Percentiles rank a stretch among this genome's conserved stretches.
phyloP scores from a whole-genome alignment of 2,329 filamentous ascomycete species.

The Penicillium sp. region DNA sequence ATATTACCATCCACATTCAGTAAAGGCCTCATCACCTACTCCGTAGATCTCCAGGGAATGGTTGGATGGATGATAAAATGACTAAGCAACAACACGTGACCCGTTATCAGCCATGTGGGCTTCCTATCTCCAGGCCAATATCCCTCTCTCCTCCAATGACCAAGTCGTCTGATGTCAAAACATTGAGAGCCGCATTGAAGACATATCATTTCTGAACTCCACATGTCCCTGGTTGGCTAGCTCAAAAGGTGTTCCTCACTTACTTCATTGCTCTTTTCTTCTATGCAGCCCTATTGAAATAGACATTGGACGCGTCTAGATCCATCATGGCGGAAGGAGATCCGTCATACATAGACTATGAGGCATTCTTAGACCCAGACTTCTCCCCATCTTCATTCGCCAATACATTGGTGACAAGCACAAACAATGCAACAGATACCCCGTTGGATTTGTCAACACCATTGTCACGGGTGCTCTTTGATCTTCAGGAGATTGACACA shows the following conservation, averaged over 20 bases:
- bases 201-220: background rate
- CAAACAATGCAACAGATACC: slow-evolving; percentile 87
- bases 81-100: slow-evolving; percentile 8
- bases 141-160: slow-evolving; percentile 5
- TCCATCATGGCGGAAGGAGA: slow-evolving; percentile 39
- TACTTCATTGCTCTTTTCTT: background rate
- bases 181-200: slow-evolving; percentile 3
- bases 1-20: background rate
- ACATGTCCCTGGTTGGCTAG: background rate
- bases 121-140: slow-evolving; percentile 10
- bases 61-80: background rate
- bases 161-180: background rate
- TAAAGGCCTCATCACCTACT: background rate
- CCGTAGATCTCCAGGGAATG: background rate
- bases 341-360: slow-evolving; percentile 92
- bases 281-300: slow-evolving; percentile 2
- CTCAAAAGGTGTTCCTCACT: background rate
- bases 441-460: slow-evolving; percentile 92
- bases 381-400: slow-evolving; percentile 84
- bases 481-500: slow-evolving; percentile 94
- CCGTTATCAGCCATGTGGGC: slow-evolving; percentile 10
- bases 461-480: slow-evolving; percentile 88
- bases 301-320: slow-evolving; percentile 7
- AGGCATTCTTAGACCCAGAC: slow-evolving; percentile 77
- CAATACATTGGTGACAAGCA: slow-evolving; percentile 81